Evolutionary conservation across 192 early-diverging fungal species (phyloP).

Genomic region (Coemansia sp.): DNA sequence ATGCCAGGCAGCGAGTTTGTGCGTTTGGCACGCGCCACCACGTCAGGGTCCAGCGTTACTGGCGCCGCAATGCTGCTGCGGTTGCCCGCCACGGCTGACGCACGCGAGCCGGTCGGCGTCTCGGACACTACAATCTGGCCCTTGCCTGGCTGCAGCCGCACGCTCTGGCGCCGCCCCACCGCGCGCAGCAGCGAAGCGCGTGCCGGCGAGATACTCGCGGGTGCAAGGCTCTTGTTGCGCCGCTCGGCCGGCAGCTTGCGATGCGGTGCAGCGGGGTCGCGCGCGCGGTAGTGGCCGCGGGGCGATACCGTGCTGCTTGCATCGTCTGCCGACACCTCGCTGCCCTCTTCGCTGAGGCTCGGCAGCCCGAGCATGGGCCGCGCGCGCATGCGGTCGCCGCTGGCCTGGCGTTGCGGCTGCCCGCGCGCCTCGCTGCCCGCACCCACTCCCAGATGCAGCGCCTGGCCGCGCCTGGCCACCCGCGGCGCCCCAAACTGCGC

Average conservation of each 20-base stretch:
- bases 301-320: conserved; percentile 20
- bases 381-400: conserved; percentile 6
- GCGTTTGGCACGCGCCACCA: conserved; percentile 38
- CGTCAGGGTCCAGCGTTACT: conserved; percentile 17
- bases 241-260: conserved; percentile 27
- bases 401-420: conserved; percentile 8
- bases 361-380: conserved; percentile 14
- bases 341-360: conserved; percentile 19
- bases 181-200: conserved; percentile 50
- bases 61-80: conserved; percentile 11
- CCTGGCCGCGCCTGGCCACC: conserved; percentile 23
- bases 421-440: conserved; percentile 3
- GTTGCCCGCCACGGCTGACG: conserved; percentile 7
- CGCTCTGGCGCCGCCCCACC: conserved; percentile 51
- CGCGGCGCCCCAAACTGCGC: conserved; percentile 23
- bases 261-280: conserved; percentile 49
- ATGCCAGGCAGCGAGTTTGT: conserved; percentile 49
- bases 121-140: conserved; percentile 52
- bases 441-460: conserved; percentile 2
- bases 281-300: conserved; percentile 46
- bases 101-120: conserved; percentile 18
- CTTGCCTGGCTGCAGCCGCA: conserved; percentile 49
- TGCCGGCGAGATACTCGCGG: conserved; percentile 42
- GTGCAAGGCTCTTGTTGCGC: not conserved
- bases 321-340: conserved; percentile 9